Evolutionary conservation across 805 yeast genomes (phyloP).

Genomic region (Maudiozyma bulderi): DNA sequence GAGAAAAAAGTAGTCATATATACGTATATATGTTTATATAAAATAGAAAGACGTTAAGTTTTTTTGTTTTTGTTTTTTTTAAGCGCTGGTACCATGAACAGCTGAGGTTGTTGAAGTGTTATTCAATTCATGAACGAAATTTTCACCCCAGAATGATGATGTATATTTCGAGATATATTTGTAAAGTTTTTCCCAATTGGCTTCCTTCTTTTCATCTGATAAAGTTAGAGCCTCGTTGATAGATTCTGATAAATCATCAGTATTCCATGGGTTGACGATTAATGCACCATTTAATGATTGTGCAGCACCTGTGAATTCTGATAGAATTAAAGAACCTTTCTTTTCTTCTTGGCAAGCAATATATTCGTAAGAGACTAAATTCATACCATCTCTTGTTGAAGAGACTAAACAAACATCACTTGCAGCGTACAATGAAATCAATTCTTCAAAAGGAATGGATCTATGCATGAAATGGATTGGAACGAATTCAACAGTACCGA

Average conservation of each 20-base stretch:
- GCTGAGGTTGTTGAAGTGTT: constrained; percentile 22
- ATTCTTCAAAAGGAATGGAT: constrained; percentile 81
- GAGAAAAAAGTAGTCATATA: background rate
- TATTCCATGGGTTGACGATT: constrained; percentile 96
- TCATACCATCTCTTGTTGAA: constrained; percentile 98
- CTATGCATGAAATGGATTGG: constrained; percentile 96
- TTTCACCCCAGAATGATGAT: constrained; percentile 94
- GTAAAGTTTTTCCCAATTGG: constrained; percentile 77
- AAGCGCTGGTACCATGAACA: background rate
- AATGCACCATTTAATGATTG: constrained; percentile 91
- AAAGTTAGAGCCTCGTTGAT: constrained; percentile 79
- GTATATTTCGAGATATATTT: constrained; percentile 87
- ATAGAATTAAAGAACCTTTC: constrained; percentile 77
- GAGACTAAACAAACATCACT: constrained; percentile 89
- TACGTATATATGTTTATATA: background rate
- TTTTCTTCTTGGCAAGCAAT: constrained; percentile 87
- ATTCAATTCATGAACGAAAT: constrained; percentile 77
- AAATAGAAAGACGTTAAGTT: background rate
- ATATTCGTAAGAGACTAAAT: constrained; percentile 89
- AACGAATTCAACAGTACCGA: constrained; percentile 94
- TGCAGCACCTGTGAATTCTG: constrained; percentile 99
- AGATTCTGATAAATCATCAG: constrained; percentile 82
- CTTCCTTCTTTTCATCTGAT: constrained; percentile 67
- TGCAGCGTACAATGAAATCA: constrained; percentile 75
- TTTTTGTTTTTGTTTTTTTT: too few relatives aligned